These are phyloP conservation scores for Pyricularia sp. DNA, from an alignment of 2,329 filamentous ascomycete genomes.

Conservation along the genomic window DNA sequence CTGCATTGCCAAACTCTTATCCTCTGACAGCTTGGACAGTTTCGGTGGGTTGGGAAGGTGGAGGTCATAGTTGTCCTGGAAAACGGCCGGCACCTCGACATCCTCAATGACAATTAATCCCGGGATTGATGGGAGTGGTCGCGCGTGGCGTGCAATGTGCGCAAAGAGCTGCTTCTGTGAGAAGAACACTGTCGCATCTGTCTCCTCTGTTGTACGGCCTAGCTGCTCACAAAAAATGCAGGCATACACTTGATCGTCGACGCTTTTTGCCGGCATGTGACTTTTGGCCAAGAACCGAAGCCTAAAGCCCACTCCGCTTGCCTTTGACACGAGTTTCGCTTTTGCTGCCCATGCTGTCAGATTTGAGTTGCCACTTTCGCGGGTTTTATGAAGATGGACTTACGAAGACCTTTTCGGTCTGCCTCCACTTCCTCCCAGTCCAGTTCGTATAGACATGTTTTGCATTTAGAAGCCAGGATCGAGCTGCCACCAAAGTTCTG, in stretches of 20 bases:
- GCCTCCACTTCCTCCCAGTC: slow-evolving; percentile 42
- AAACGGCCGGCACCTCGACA: slow-evolving; percentile 24
- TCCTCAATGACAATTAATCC: slow-evolving; percentile 39
- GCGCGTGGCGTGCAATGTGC: slow-evolving; percentile 43
- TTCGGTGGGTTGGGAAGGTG: slow-evolving; percentile 32
- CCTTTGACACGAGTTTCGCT: slow-evolving; percentile 21
- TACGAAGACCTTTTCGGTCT: slow-evolving; percentile 33
- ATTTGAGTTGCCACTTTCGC: slow-evolving; percentile 30
- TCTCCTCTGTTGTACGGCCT: slow-evolving; percentile 40
- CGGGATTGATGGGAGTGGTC: slow-evolving; percentile 38
- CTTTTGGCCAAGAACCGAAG: slow-evolving; percentile 47
- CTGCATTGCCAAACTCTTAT: background rate
- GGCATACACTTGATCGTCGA: slow-evolving; percentile 44
- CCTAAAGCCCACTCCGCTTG: slow-evolving; percentile 37
- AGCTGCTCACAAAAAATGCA: slow-evolving; percentile 44
- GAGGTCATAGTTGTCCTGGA: slow-evolving; percentile 43
- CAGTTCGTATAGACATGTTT: slow-evolving; percentile 42
- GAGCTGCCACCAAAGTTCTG: slow-evolving; percentile 22
- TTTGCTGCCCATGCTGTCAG: background rate
- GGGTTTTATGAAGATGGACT: background rate
- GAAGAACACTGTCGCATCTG: slow-evolving; percentile 49
- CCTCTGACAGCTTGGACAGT: slow-evolving; percentile 18
- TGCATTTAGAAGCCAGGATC: slow-evolving; percentile 39
- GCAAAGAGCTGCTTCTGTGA: slow-evolving; percentile 40
- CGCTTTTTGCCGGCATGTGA: slow-evolving; percentile 37